These are phyloP conservation scores for Boletus bicolor DNA, from an alignment of 768 basidiomycete genomes.

Conservation along the genomic window DNA sequence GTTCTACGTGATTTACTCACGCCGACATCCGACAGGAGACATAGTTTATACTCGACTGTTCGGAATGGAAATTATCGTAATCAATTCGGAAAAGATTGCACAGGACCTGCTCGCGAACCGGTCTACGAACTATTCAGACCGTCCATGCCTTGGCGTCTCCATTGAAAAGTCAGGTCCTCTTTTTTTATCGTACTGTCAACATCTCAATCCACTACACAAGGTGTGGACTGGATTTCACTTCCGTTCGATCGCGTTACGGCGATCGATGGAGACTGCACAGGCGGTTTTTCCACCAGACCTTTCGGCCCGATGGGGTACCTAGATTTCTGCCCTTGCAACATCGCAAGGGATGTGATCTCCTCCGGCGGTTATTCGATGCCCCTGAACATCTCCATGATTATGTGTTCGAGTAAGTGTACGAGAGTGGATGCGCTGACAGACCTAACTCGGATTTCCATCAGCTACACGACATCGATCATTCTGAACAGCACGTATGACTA, in stretches of 20 bases:
- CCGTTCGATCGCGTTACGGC: background rate
- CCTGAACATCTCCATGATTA: background rate
- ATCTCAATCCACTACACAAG: background rate
- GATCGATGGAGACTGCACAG: constrained; percentile 14
- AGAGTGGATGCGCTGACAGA: background rate
- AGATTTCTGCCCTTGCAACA: constrained; percentile 1
- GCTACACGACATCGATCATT: constrained; percentile 1
- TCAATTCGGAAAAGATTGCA: too few relatives aligned
- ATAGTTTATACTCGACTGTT: too few relatives aligned
- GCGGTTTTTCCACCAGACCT: constrained; percentile 11
- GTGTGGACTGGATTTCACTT: background rate
- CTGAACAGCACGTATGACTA: constrained; percentile 8
- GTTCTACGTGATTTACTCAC: too few relatives aligned
- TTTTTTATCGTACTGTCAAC: background rate
- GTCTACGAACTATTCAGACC: constrained; percentile 6
- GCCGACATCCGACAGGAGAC: too few relatives aligned
- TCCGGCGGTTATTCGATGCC: background rate
- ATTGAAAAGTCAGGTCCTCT: background rate
- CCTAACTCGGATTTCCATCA: background rate
- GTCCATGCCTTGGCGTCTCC: background rate
- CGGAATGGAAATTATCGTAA: too few relatives aligned
- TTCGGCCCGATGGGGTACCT: background rate
- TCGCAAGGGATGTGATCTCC: constrained; percentile 1
- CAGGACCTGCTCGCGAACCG: background rate
- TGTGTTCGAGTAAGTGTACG: constrained; percentile 3